Evolutionary conservation across 139 green algal genomes (phyloP), one percentile per base, ranked within the genome.

Genomic region (Limnomonas spitsbergensis): DNA sequence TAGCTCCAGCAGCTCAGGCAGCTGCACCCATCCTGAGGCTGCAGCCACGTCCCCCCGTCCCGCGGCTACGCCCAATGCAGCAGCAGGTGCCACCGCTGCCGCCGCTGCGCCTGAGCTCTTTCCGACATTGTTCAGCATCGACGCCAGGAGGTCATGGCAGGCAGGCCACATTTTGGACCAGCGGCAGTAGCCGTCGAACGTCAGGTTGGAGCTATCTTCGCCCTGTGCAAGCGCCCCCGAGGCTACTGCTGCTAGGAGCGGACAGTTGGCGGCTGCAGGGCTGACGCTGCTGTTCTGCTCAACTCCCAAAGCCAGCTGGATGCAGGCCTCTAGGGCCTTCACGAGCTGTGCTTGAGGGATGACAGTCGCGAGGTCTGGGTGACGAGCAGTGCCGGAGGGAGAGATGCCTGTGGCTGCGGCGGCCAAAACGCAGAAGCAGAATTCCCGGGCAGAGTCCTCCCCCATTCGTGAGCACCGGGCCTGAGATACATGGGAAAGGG

Each of bases 81-180:
- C 40, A 2, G 14, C 37, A 20, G 61, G 61, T 37, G 26, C 27
- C 61, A 20, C 9, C 61, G 27, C 6, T 7, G 9, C 61, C 27
- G 26, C 27, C 9, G 27, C 61, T 34, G 27, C 29, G 7, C 61
- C 27, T 24, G 61, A 20, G 29, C 61, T 34, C 61, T 20, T 24
- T 32, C 68, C 68, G 4, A 68, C 76, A 3, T 7, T 20, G 2
- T 36, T 40, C 2, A 80, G 39, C 56, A 80, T 54, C 9, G 4
- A 9, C 2, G 61, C 26, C 32, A 80, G 76, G 35, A 75, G 38
- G 1, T 37, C 26, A 3, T 80, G 76, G 2, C 66, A 31, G 2
- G 76, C 76, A 3, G 76, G 76, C 9, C 76, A 80, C 29, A 9
- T 24, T 37, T 75, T 75, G 56, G 26, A 26, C 76, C 76, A 80